Percentiles rank a stretch among this genome's conserved stretches.
These are phyloP conservation scores for Kwoniella botswanensis DNA, from an alignment of 768 basidiomycete genomes.

Conservation along the genomic window DNA sequence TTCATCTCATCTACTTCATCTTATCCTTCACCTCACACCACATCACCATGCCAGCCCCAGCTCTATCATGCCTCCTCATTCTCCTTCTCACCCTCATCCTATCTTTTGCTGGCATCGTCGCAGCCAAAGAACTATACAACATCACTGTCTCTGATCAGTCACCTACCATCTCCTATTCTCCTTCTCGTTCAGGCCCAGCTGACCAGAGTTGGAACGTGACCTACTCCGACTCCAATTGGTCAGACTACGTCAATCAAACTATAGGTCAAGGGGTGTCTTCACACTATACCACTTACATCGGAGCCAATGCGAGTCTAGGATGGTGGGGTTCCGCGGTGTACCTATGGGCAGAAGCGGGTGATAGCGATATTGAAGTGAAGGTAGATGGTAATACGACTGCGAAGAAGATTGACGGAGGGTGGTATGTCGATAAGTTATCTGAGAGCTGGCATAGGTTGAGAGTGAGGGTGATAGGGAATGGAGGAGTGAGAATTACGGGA, in stretches of 20 bases:
- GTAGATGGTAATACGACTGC: conserved; percentile 11
- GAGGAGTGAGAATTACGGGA: conserved; percentile 18
- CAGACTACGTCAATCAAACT: conserved; percentile 8
- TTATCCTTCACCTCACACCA: not conserved
- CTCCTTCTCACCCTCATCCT: not conserved
- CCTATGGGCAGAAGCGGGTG: conserved; percentile 10
- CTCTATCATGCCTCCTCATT: not conserved
- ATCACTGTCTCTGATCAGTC: conserved; percentile 26
- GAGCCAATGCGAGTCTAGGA: conserved; percentile 17
- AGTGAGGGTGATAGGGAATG: conserved; percentile 10
- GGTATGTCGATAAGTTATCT: not conserved
- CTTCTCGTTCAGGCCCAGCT: conserved; percentile 2
- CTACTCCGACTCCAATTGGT: conserved; percentile 15
- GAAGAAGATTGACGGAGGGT: conserved; percentile 1
- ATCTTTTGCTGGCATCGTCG: not conserved
- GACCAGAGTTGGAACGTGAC: conserved; percentile 21
- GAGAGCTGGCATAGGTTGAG: conserved; percentile 17
- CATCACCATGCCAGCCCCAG: not conserved
- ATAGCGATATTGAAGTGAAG: conserved; percentile 5
- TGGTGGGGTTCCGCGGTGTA: conserved; percentile 24
- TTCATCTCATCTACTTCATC: not conserved
- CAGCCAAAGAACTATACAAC: conserved; percentile 15
- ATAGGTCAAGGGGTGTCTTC: conserved; percentile 17
- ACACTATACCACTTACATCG: conserved; percentile 18
- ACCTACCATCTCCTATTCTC: conserved; percentile 23